phyloP scores from a whole-genome alignment of 257 asterid genomes.

The Nyctanthes arbortristis region DNA sequence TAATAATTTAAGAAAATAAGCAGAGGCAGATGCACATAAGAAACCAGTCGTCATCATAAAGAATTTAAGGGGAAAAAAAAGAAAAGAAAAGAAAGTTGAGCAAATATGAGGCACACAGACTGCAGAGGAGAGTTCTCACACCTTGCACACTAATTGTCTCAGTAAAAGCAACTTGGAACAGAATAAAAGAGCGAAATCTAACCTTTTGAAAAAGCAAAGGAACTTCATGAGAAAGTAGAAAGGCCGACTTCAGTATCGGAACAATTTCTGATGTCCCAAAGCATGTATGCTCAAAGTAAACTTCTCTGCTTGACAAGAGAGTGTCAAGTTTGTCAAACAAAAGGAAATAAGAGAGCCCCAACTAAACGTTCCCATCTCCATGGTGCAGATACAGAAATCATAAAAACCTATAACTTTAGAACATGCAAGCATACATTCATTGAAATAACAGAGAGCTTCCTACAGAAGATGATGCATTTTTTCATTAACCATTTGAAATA shows the following conservation, averaged over 20 bases:
- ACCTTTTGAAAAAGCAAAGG: slow-evolving; percentile 86
- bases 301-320: slow-evolving; percentile 44
- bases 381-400: slow-evolving; percentile 6
- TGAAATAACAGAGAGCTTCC: neutral
- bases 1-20: neutral
- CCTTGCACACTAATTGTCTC: neutral
- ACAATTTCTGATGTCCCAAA: slow-evolving; percentile 50
- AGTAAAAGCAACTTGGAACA: slow-evolving; percentile 21
- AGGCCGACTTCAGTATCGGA: slow-evolving; percentile 71
- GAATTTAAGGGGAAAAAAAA: too few species aligned
- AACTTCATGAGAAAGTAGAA: slow-evolving; percentile 65
- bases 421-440: neutral
- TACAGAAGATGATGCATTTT: neutral
- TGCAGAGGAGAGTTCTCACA: neutral
- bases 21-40: neutral
- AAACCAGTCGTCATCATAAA: neutral
- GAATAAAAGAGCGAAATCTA: slow-evolving; percentile 14
- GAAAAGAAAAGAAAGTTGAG: neutral
- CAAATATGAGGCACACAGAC: neutral
- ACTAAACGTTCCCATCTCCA: slow-evolving; percentile 13
- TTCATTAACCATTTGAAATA: neutral
- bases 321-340: slow-evolving; percentile 19
- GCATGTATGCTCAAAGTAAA: slow-evolving; percentile 55
- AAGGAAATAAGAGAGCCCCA: slow-evolving; percentile 15
- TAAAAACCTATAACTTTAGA: neutral